phyloP scores from a whole-genome alignment of 208 protist genomes.

The Acanthamoeba healyi region DNA sequence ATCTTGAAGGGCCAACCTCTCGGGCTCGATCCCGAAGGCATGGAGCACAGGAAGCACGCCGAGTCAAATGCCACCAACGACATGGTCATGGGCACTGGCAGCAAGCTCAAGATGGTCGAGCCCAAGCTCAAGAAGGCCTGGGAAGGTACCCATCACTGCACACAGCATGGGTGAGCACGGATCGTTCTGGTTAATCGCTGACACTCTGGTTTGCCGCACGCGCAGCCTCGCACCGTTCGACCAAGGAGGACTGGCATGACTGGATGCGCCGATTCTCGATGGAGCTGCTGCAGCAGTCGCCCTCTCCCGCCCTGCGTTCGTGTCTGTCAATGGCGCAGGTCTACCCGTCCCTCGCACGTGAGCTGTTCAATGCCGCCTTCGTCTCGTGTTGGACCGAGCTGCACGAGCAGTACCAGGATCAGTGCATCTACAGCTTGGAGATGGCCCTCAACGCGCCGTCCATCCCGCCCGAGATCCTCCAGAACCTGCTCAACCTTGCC shows the following conservation, averaged over 20 bases:
- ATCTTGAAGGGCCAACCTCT: slow-evolving; percentile 84
- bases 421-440: slow-evolving; percentile 76
- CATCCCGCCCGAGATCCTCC: slow-evolving; percentile 89
- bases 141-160: slow-evolving; percentile 74
- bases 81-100: not conserved
- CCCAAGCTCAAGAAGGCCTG: slow-evolving; percentile 90
- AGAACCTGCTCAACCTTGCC: slow-evolving; percentile 89
- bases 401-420: slow-evolving; percentile 82
- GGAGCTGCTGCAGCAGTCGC: slow-evolving; percentile 93
- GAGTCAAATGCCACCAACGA: not conserved
- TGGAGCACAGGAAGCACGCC: not conserved
- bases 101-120: slow-evolving; percentile 84
- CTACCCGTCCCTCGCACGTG: slow-evolving; percentile 91
- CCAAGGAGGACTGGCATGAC: slow-evolving; percentile 80
- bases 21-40: not conserved
- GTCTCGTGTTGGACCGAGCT: slow-evolving; percentile 95
- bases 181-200: not conserved
- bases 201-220: too few species aligned
- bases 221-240: slow-evolving; percentile 21
- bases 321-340: slow-evolving; percentile 91
- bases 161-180: too few species aligned
- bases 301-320: slow-evolving; percentile 92
- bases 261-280: slow-evolving; percentile 94
- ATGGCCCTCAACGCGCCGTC: slow-evolving; percentile 72
- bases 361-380: slow-evolving; percentile 95